phyloP scores from a whole-genome alignment of 805 yeast species.

The Candida insectorum region DNA sequence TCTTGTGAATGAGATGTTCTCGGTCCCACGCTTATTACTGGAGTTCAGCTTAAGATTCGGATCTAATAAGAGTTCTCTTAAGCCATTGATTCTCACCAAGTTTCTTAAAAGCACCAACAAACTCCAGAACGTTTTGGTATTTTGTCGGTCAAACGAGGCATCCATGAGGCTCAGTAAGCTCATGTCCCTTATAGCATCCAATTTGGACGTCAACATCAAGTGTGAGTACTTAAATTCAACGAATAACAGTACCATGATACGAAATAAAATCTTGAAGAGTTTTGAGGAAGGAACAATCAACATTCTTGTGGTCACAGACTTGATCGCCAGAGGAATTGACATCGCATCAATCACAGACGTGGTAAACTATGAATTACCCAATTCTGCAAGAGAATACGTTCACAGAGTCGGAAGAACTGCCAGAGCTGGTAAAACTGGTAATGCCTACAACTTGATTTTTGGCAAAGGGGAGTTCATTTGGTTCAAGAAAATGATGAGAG shows the following conservation, averaged over 20 bases:
- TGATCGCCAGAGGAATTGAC: constrained; percentile 95
- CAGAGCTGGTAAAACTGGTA: constrained; percentile 79
- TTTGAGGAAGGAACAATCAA: constrained; percentile 55
- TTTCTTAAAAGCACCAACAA: constrained; percentile 39
- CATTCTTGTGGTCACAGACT: constrained; percentile 76
- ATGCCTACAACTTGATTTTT: constrained; percentile 67
- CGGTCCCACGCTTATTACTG: constrained; percentile 51
- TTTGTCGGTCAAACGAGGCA: constrained; percentile 79
- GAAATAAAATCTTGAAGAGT: constrained; percentile 54
- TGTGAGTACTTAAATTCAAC: constrained; percentile 56
- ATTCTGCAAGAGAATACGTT: constrained; percentile 84
- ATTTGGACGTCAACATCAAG: constrained; percentile 14
- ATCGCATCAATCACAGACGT: constrained; percentile 67
- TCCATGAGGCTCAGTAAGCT: constrained; percentile 76
- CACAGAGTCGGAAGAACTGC: constrained; percentile 98
- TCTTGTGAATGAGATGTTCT: constrained; percentile 53
- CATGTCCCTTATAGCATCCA: constrained; percentile 39
- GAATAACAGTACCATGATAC: constrained; percentile 44
- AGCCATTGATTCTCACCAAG: constrained; percentile 71
- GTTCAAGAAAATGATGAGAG: constrained; percentile 47
- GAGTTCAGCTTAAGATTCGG: constrained; percentile 45
- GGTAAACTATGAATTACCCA: constrained; percentile 87
- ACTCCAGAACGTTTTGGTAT: constrained; percentile 48
- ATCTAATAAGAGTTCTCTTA: constrained; percentile 41
- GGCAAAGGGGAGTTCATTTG: constrained; percentile 78